phyloP scores from a whole-genome alignment of 371 early-diverging fungal species.

The Dichotomocladium elegans region DNA sequence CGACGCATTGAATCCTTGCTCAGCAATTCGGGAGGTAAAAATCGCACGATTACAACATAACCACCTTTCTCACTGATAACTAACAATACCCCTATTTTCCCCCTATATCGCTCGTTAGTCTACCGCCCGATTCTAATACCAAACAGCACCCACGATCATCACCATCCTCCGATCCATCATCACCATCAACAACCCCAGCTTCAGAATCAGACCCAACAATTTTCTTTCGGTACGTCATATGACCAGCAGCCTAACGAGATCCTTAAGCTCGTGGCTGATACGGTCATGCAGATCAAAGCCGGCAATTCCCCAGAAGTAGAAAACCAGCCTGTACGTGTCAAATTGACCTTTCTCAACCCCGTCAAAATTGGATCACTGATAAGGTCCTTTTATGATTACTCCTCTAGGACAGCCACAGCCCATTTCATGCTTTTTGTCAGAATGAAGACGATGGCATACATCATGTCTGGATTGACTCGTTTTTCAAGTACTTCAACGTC shows the following conservation, averaged over 20 bases:
- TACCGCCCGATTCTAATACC: not conserved
- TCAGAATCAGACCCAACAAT: no score
- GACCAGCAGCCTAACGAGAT: conserved; percentile 1
- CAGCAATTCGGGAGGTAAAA: not conserved
- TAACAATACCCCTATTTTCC: not conserved
- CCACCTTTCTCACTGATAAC: not conserved
- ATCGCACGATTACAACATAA: not conserved
- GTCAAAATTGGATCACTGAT: conserved; percentile 38
- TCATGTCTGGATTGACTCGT: conserved; percentile 23
- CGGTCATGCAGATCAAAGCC: not conserved
- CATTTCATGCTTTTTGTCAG: conserved; percentile 16
- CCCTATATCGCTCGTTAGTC: not conserved
- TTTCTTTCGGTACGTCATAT: no score
- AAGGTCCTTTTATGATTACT: conserved; percentile 40
- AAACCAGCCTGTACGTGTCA: conserved; percentile 20
- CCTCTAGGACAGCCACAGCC: conserved; percentile 48
- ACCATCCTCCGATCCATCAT: not conserved
- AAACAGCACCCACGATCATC: not conserved
- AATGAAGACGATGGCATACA: conserved; percentile 1
- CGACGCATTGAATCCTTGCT: conserved; percentile 67
- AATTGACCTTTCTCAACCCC: no score
- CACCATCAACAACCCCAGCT: not conserved
- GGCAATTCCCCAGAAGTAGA: not conserved
- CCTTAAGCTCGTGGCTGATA: conserved; percentile 3
- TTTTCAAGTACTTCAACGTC: conserved; percentile 37